Percentiles rank a stretch among this genome's conserved stretches.
These are phyloP conservation scores for Lodderomyces orthopsilosis DNA, from an alignment of 1,139 yeast genomes.

Conservation along the genomic window DNA sequence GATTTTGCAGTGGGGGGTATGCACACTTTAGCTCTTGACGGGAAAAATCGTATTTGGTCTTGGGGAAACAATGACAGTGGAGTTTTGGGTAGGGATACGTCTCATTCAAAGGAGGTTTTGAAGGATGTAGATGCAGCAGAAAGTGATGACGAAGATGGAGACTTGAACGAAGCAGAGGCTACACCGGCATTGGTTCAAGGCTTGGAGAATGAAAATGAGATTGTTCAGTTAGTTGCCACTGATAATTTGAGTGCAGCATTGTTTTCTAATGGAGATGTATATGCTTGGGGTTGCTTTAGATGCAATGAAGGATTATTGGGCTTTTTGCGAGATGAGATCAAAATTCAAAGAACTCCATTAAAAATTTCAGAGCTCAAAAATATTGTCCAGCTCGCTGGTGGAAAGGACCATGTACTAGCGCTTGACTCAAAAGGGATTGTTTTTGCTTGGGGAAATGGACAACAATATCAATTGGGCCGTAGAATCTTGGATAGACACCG, in stretches of 20 bases:
- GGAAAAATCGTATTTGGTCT: slow-evolving; percentile 76
- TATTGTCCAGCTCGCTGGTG: slow-evolving; percentile 84
- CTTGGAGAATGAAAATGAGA: slow-evolving; percentile 25
- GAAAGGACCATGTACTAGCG: slow-evolving; percentile 88
- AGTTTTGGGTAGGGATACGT: slow-evolving; percentile 84
- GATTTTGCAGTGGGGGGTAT: slow-evolving; percentile 95
- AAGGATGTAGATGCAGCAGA: slow-evolving; percentile 71
- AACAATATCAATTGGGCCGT: slow-evolving; percentile 87
- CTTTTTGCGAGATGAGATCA: slow-evolving; percentile 58
- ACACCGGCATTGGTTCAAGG: slow-evolving; percentile 68
- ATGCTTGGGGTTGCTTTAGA: slow-evolving; percentile 97
- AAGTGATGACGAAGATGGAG: slow-evolving; percentile 75
- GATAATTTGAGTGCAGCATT: slow-evolving; percentile 86
- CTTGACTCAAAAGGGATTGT: slow-evolving; percentile 83
- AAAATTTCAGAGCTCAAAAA: slow-evolving; percentile 61
- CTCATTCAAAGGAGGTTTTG: slow-evolving; percentile 59
- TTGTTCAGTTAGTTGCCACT: slow-evolving; percentile 87
- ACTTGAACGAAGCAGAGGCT: slow-evolving; percentile 81
- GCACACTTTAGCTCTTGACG: slow-evolving; percentile 83
- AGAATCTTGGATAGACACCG: slow-evolving; percentile 75
- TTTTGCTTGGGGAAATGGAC: slow-evolving; percentile 97
- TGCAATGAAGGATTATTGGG: slow-evolving; percentile 91
- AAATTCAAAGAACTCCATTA: slow-evolving; percentile 65
- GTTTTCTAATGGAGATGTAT: slow-evolving; percentile 79
- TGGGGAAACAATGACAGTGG: slow-evolving; percentile 98